These are phyloP conservation scores for Rehmannia glutinosa DNA, from an alignment of 257 asterid genomes.

Conservation along the genomic window DNA sequence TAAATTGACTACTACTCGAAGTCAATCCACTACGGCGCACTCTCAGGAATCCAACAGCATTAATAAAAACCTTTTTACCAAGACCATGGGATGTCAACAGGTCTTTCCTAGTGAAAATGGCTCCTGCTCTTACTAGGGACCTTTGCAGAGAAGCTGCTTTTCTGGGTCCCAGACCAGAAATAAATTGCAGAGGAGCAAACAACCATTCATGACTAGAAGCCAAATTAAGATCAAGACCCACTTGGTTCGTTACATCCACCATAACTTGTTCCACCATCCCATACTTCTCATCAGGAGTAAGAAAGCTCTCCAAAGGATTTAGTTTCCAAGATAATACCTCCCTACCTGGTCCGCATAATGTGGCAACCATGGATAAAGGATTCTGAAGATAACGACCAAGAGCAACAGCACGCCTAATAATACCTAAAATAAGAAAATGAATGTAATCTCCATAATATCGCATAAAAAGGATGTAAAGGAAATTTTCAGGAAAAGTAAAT, in stretches of 20 bases:
- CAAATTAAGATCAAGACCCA: slow-evolving; percentile 76
- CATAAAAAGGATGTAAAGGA: not conserved
- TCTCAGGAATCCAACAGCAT: slow-evolving; percentile 92
- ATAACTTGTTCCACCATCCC: slow-evolving; percentile 82
- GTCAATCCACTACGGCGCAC: slow-evolving; percentile 87
- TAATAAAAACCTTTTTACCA: slow-evolving; percentile 82
- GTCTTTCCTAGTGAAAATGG: slow-evolving; percentile 85
- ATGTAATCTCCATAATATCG: not conserved
- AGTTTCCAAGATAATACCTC: slow-evolving; percentile 97
- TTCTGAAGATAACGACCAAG: slow-evolving; percentile 92
- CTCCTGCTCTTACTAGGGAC: slow-evolving; percentile 78
- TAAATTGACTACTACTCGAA: slow-evolving; percentile 75
- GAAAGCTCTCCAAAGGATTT: slow-evolving; percentile 71
- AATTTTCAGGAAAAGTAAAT: not conserved
- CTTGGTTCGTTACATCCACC: slow-evolving; percentile 93
- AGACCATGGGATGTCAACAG: slow-evolving; percentile 76
- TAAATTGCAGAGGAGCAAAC: slow-evolving; percentile 87
- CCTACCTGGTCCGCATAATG: slow-evolving; percentile 90
- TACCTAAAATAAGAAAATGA: slow-evolving; percentile 40
- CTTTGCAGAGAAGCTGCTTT: slow-evolving; percentile 90
- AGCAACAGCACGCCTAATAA: slow-evolving; percentile 91
- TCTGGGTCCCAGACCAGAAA: slow-evolving; percentile 95
- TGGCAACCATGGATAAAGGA: slow-evolving; percentile 88
- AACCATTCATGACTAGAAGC: slow-evolving; percentile 87
- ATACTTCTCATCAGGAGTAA: slow-evolving; percentile 94